Conservation (phyloP, 2,329 filamentous ascomycete species). For the Aspergillus puulaauensis region DNA sequence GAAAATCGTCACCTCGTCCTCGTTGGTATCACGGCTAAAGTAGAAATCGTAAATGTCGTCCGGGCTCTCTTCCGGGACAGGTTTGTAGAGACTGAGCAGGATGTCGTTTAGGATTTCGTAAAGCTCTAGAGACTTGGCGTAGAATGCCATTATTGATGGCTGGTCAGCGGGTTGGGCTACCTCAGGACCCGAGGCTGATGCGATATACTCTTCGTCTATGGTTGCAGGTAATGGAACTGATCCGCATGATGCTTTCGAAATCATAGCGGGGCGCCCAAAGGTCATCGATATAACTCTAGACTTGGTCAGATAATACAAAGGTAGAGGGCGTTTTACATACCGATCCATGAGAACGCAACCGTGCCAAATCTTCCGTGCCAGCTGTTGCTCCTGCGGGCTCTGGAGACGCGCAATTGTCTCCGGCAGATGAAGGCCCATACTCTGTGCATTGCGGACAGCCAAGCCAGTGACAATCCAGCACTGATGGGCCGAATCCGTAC, state of each 20-base stretch:
- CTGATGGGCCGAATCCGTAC: conserved; percentile 49
- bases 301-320: neutral
- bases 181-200: conserved; percentile 13
- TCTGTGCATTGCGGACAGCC: conserved; percentile 49
- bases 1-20: conserved; percentile 32
- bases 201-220: conserved; percentile 34
- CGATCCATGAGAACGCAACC: conserved; percentile 39
- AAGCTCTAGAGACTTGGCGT: conserved; percentile 31
- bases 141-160: conserved; percentile 34
- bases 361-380: conserved; percentile 36
- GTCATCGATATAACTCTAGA: conserved; percentile 39
- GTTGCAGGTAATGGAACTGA: conserved; percentile 29
- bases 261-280: conserved; percentile 38
- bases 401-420: conserved; percentile 34
- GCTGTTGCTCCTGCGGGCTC: conserved; percentile 28
- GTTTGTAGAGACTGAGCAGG: conserved; percentile 30
- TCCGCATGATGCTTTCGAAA: conserved; percentile 27
- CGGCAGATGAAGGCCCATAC: conserved; percentile 46
- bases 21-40: conserved; percentile 22
- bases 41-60: conserved; percentile 30
- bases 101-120: conserved; percentile 39
- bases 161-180: conserved; percentile 20
- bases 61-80: conserved; percentile 22
- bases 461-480: conserved; percentile 52
- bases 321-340: conserved; percentile 12